Evolutionary conservation across 78 protist genomes (phyloP).

Genomic region (Emiliania huxleyi): DNA sequence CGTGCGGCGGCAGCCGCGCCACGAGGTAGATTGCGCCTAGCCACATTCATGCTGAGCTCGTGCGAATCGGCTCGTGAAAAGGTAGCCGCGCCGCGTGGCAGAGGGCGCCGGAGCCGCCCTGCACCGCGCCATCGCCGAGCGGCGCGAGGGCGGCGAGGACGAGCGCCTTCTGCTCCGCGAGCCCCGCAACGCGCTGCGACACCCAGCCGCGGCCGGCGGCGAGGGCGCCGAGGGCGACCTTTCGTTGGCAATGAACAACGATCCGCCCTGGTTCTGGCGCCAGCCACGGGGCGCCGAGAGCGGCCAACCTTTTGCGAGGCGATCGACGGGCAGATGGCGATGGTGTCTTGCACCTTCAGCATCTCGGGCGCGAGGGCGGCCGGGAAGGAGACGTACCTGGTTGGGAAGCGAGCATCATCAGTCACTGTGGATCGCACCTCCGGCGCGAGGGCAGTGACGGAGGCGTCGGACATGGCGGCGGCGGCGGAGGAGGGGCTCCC

Average conservation of each 20-base stretch:
- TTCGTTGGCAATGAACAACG: too few species aligned
- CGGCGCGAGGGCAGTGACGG: too few species aligned
- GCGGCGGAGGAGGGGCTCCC: too few species aligned
- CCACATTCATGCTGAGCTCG: too few species aligned
- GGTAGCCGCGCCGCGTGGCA: neutral
- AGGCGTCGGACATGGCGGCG: too few species aligned
- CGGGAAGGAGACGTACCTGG: neutral
- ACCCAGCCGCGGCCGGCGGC: neutral
- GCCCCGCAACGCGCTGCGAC: neutral
- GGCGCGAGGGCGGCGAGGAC: neutral
- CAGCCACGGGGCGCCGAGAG: neutral
- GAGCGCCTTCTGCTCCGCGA: neutral
- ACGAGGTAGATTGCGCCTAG: neutral
- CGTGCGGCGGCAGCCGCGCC: neutral
- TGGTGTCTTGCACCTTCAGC: slow-evolving; percentile 21
- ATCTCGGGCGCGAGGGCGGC: neutral
- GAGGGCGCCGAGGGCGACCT: neutral
- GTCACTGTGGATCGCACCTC: too few species aligned
- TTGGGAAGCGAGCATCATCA: too few species aligned
- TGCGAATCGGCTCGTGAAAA: too few species aligned
- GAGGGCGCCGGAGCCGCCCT: slow-evolving; percentile 9
- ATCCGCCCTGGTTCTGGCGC: too few species aligned
- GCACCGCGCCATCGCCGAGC: neutral
- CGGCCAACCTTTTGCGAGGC: slow-evolving; percentile 25
- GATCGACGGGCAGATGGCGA: slow-evolving; percentile 31